Percentiles rank a stretch among this genome's conserved stretches.
phyloP scores from a whole-genome alignment of 257 asterid genomes.

The Euphrasia confusa region DNA sequence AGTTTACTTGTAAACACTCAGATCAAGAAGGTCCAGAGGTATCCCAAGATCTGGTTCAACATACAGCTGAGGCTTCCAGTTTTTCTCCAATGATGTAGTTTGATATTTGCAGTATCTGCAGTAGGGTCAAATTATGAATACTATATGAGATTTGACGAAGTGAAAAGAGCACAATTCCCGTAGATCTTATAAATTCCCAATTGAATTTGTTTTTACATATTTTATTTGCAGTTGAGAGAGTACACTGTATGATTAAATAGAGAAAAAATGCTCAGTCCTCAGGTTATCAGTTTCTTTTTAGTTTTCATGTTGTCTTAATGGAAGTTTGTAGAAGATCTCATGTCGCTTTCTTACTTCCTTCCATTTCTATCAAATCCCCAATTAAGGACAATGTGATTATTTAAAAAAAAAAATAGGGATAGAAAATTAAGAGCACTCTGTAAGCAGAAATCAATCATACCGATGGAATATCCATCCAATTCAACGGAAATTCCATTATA shows the following conservation, averaged over 20 bases:
- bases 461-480: background rate
- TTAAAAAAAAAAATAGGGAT: background rate
- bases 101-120: conserved; percentile 84
- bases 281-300: conserved; percentile 1
- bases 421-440: background rate
- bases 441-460: background rate
- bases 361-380: background rate
- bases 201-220: too few relatives aligned
- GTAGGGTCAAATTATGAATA: conserved; percentile 20
- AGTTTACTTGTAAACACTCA: conserved; percentile 86
- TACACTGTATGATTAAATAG: background rate
- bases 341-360: background rate
- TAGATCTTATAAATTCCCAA: background rate
- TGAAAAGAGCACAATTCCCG: background rate
- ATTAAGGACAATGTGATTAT: background rate
- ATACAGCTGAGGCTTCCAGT: conserved; percentile 84
- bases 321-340: background rate
- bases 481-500: background rate
- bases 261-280: background rate
- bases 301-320: background rate
- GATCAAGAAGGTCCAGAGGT: conserved; percentile 96
- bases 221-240: conserved; percentile 6
- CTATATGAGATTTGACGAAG: conserved; percentile 2
- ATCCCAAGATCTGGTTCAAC: conserved; percentile 98
- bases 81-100: conserved; percentile 83